phyloP scores from a whole-genome alignment of 2,329 filamentous ascomycete species.

The Polytolypa hystricis region DNA sequence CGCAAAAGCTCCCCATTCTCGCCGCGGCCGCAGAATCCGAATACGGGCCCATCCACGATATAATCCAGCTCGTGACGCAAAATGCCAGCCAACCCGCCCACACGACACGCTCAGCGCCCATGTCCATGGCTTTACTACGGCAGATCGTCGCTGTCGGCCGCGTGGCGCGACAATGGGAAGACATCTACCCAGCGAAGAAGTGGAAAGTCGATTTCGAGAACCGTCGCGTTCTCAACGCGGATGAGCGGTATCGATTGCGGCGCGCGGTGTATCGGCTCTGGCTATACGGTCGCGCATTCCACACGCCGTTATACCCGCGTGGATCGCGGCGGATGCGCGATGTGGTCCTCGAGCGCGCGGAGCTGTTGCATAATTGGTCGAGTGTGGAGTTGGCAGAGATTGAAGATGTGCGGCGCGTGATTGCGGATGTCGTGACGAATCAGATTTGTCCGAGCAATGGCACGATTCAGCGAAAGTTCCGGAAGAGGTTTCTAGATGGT shows the following conservation, averaged over 20 bases:
- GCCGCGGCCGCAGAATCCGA: conserved; percentile 43
- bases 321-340: conserved; percentile 37
- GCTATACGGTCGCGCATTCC: conserved; percentile 50
- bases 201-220: conserved; percentile 48
- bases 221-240: conserved; percentile 40
- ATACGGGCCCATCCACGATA: conserved; percentile 48
- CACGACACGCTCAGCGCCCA: conserved; percentile 39
- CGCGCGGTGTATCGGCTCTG: conserved; percentile 51
- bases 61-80: conserved; percentile 49
- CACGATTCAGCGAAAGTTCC: conserved; percentile 47
- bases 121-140: conserved; percentile 44
- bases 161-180: conserved; percentile 46
- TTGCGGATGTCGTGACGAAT: conserved; percentile 45
- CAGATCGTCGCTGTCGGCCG: conserved; percentile 45
- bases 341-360: conserved; percentile 41
- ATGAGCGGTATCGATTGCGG: conserved; percentile 42
- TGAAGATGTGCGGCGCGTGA: conserved; percentile 45
- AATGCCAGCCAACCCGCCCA: conserved; percentile 50
- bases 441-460: conserved; percentile 53
- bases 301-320: conserved; percentile 41
- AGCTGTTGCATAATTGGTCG: conserved; percentile 49
- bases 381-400: conserved; percentile 47
- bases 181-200: conserved; percentile 53
- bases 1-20: conserved; percentile 45
- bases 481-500: conserved; percentile 42